Evolutionary conservation across 441 rosid species (phyloP).

Genomic region (Arabidopsis hybrid): DNA sequence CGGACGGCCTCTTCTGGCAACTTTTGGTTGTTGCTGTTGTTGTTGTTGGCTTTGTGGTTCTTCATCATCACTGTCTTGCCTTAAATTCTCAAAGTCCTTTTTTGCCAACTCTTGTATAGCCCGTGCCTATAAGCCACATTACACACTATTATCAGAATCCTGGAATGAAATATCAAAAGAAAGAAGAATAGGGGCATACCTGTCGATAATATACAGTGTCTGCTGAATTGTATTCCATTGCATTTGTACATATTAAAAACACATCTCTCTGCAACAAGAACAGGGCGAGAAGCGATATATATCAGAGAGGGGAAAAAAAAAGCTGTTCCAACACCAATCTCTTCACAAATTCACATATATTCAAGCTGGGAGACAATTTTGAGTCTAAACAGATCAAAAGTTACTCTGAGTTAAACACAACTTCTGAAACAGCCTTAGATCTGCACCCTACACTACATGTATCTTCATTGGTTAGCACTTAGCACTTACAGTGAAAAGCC

Average conservation of each 20-base stretch:
- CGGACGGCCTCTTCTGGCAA: conserved; percentile 86
- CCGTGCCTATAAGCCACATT: conserved; percentile 52
- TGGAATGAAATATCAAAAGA: conserved; percentile 10
- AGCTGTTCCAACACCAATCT: conserved; percentile 22
- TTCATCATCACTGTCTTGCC: conserved; percentile 65
- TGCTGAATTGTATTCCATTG: conserved; percentile 74
- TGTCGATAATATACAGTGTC: conserved; percentile 73
- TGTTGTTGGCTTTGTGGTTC: conserved; percentile 57
- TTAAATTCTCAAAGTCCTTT: conserved; percentile 63
- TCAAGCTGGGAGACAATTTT: conserved; percentile 7
- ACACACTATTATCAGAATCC: conserved; percentile 24
- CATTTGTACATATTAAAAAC: conserved; percentile 66
- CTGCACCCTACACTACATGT: conserved; percentile 14
- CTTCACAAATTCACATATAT: background rate
- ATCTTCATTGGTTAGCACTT: background rate
- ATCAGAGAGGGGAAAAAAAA: conserved; percentile 10
- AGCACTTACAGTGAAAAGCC: too few relatives aligned
- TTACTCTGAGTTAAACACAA: background rate
- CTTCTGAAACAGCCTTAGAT: conserved; percentile 14
- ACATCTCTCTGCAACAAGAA: conserved; percentile 61
- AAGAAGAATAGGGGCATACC: conserved; percentile 47
- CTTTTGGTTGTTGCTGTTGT: conserved; percentile 52
- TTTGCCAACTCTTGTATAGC: conserved; percentile 65
- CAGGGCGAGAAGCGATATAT: background rate
- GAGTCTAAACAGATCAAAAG: conserved; percentile 5